These are phyloP conservation scores for Allomyces macrogynus DNA, from an alignment of 192 early-diverging fungal species.

Conservation along the genomic window DNA sequence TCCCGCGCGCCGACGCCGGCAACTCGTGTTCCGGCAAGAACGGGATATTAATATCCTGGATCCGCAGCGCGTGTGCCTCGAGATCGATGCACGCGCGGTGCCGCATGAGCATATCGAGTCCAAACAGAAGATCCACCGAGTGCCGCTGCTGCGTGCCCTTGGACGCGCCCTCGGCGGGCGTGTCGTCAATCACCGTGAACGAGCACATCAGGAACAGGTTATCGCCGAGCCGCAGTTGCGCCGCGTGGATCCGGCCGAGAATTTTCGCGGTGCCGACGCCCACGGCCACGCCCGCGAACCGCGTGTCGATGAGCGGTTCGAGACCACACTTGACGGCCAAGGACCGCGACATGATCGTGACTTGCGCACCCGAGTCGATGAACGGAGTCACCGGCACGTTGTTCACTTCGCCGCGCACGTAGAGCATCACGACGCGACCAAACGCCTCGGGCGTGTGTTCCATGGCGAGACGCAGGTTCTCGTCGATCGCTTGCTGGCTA, in stretches of 20 bases:
- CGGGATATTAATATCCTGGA: slow-evolving; percentile 55
- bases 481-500: slow-evolving; percentile 19
- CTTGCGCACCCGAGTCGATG: slow-evolving; percentile 93
- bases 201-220: slow-evolving; percentile 61
- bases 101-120: slow-evolving; percentile 85
- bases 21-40: slow-evolving; percentile 86
- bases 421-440: slow-evolving; percentile 75
- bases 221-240: slow-evolving; percentile 59
- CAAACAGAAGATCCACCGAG: slow-evolving; percentile 61
- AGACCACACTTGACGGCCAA: slow-evolving; percentile 57
- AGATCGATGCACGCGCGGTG: slow-evolving; percentile 86
- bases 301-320: slow-evolving; percentile 69
- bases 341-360: slow-evolving; percentile 62
- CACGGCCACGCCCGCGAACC: slow-evolving; percentile 72
- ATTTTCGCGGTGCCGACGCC: slow-evolving; percentile 96
- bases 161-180: slow-evolving; percentile 1
- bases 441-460: slow-evolving; percentile 92
- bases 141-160: slow-evolving; percentile 36
- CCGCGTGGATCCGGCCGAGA: slow-evolving; percentile 78
- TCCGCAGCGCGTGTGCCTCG: slow-evolving; percentile 53
- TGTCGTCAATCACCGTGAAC: slow-evolving; percentile 71
- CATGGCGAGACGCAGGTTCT: slow-evolving; percentile 68
- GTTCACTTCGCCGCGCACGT: slow-evolving; percentile 77
- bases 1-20: slow-evolving; percentile 27
- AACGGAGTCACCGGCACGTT: slow-evolving; percentile 73